phyloP scores from a whole-genome alignment of 2,329 filamentous ascomycete species.

The Nigrospora sphaerica region DNA sequence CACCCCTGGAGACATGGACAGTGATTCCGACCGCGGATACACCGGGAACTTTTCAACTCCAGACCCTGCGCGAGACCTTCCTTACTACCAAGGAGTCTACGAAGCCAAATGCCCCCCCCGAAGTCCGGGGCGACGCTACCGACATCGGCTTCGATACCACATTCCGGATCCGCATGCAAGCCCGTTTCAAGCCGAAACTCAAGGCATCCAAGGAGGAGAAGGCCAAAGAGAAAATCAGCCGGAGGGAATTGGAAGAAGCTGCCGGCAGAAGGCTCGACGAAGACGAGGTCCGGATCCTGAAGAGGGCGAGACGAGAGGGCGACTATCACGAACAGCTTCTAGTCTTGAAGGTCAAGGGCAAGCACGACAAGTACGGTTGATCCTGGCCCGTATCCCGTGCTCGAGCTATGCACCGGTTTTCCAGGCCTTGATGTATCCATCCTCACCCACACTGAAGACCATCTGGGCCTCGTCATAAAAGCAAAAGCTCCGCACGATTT shows the following conservation, averaged over 20 bases:
- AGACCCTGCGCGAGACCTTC: constrained; percentile 66
- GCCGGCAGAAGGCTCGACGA: constrained; percentile 73
- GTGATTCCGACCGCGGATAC: constrained; percentile 58
- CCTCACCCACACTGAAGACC: constrained; percentile 53
- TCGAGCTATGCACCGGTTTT: constrained; percentile 24
- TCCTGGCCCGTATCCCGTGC: constrained; percentile 5
- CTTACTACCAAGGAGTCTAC: constrained; percentile 52
- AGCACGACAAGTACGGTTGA: constrained; percentile 77
- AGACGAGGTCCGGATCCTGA: constrained; percentile 77
- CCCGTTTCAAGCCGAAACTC: constrained; percentile 80
- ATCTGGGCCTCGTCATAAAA: constrained; percentile 54
- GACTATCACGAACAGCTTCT: constrained; percentile 84
- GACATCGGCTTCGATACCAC: constrained; percentile 62
- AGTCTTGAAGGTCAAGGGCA: constrained; percentile 83
- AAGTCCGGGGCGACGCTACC: constrained; percentile 71
- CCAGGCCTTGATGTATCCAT: constrained; percentile 52
- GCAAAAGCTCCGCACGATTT: constrained; percentile 58
- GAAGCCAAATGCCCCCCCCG: constrained; percentile 43
- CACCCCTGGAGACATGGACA: constrained; percentile 74
- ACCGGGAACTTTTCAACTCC: constrained; percentile 65
- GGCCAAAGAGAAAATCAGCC: constrained; percentile 76
- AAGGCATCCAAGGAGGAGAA: constrained; percentile 78
- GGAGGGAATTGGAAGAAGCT: constrained; percentile 75
- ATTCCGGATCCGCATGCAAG: constrained; percentile 85
- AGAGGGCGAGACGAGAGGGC: constrained; percentile 76